phyloP scores from a whole-genome alignment of 2,329 filamentous ascomycete species.

The Penicillium vulpinum region DNA sequence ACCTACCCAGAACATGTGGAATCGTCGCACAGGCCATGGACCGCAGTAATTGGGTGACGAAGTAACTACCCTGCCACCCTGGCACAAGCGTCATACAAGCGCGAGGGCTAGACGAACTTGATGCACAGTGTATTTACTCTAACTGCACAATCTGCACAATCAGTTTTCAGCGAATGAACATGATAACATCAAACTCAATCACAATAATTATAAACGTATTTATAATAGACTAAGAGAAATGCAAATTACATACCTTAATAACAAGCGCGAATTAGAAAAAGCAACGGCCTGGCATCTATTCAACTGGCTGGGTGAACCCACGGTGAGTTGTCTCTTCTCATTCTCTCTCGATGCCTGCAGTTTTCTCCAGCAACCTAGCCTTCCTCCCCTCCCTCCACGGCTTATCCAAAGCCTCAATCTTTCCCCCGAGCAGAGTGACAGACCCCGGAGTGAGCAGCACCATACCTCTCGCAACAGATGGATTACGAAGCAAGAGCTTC shows the following conservation, averaged over 20 bases:
- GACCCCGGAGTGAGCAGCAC: constrained; percentile 72
- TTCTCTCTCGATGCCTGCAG: constrained; percentile 40
- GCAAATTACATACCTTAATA: not conserved
- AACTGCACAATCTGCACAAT: not conserved
- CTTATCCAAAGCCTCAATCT: constrained; percentile 77
- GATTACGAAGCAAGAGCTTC: constrained; percentile 72
- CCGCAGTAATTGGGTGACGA: not conserved
- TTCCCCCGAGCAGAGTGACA: constrained; percentile 79
- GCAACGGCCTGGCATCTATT: not conserved
- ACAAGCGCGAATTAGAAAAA: not conserved
- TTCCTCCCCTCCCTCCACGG: constrained; percentile 74
- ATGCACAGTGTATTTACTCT: not conserved
- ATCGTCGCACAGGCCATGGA: not conserved
- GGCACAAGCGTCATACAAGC: not conserved
- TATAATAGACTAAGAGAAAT: not conserved
- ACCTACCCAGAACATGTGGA: not conserved
- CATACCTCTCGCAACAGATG: constrained; percentile 69
- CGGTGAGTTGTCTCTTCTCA: not conserved
- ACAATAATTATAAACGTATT: not conserved
- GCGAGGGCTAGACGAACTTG: not conserved
- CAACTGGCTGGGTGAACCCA: not conserved
- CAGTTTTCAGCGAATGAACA: not conserved
- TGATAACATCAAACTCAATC: not conserved
- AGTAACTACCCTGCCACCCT: constrained; percentile 17
- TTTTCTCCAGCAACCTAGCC: constrained; percentile 63